Base-by-base conservation (phyloP, 176 grass and related monocot species). In the Phoenix roebelenii region DNA sequence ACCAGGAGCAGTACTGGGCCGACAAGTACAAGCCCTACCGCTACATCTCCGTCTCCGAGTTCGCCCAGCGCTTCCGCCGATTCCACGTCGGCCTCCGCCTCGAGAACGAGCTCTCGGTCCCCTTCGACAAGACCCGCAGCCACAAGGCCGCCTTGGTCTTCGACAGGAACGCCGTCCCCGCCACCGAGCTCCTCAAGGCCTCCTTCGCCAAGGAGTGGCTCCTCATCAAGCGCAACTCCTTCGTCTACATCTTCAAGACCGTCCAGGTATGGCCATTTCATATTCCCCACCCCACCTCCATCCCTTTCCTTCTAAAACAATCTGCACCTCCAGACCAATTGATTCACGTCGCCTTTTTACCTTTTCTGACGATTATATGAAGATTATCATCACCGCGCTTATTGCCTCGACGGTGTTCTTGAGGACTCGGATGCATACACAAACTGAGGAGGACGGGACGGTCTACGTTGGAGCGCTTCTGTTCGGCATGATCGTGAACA, bases 1-100 rank as follows among this genome's bases (percentile, higher is more conserved):
- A 98, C 74, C 93, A 98, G 79, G 84, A 83, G 64, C 93, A 98
- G 60, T 98, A 98, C 79, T 98, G 93, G 93, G 82, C 62, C 49
- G 71, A 89, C 26, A 92, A 78, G 57, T 48, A 68, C 5, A 78
- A 64, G 73, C 84, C 93, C 0, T 98, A 98, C 74, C 63, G 82
- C 59, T 92, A 98, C 57, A 65, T 98, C 64, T 66, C 93, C 1
- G 93, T 98, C 32, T 65, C 88, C 55, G 84, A 98, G 81, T 98
- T 92, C 62, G 76, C 79, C 1, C 70, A 76, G 50, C 24, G 35
- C 6, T 98, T 98, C 70, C 77, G 68, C 70, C 54, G 76, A 7
- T 92, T 89, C 79, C 88, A 92, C 35, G 93, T 63, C 4, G 93
- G 93, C 16, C 87, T 98, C 49, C 75, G 79, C 50, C 63, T 92